These are phyloP conservation scores for Cochlearia excelsa DNA, from an alignment of 345 rosid genomes.

Conservation along the genomic window DNA sequence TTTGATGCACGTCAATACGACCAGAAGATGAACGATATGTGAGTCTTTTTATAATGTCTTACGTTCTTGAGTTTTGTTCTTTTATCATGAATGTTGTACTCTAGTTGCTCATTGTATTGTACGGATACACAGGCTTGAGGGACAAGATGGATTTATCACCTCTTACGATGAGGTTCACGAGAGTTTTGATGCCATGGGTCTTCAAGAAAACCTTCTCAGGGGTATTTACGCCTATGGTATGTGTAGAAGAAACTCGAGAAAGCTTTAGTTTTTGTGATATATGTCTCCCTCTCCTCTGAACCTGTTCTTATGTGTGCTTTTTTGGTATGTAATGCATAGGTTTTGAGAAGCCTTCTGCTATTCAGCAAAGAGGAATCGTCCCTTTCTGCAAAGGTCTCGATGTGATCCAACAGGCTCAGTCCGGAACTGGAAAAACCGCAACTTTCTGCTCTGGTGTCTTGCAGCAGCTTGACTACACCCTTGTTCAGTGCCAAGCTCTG, in stretches of 20 bases:
- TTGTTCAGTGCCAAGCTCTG: background rate
- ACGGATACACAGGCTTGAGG: conserved; percentile 50
- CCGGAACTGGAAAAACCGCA: background rate
- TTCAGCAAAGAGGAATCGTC: background rate
- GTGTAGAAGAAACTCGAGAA: background rate
- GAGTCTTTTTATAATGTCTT: conserved; percentile 17
- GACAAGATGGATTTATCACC: conserved; percentile 65
- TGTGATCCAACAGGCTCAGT: background rate
- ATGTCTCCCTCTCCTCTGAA: background rate
- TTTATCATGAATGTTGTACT: background rate
- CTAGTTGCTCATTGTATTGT: conserved; percentile 7
- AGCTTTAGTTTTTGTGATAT: background rate
- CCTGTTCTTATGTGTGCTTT: background rate
- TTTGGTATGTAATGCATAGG: background rate
- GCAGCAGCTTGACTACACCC: background rate
- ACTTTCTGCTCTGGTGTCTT: background rate
- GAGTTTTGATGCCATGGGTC: conserved; percentile 64
- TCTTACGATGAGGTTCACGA: conserved; percentile 71
- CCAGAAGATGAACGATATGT: conserved; percentile 63
- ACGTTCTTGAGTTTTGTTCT: background rate
- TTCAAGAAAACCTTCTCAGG: background rate
- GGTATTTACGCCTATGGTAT: background rate
- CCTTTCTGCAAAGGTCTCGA: background rate
- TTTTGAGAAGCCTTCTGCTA: background rate
- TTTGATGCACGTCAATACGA: conserved; percentile 71